Evolutionary conservation across 2,329 filamentous ascomycete species (phyloP), one percentile per base, ranked within the genome.

Genomic region (Ophiosphaerella korrae): DNA sequence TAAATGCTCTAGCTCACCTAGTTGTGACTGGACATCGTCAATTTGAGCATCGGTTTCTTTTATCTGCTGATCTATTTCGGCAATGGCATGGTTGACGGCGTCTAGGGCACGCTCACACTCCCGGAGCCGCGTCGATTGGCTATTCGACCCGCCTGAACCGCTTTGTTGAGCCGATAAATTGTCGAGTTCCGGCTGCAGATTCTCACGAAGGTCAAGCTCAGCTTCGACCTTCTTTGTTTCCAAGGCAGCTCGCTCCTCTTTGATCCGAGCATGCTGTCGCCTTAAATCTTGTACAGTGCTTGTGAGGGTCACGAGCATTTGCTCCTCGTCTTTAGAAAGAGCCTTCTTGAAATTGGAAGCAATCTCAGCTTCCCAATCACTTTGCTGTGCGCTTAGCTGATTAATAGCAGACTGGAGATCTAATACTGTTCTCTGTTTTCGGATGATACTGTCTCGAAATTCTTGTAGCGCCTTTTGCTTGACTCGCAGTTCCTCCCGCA

Each of bases 301-400:
- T 50, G 85, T 88, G 8, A 96, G 82, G 31, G 80, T 80, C 54
- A 94, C 88, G 3, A 99, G 80, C 65, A 89, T 87, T 35, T 81
- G 79, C 73, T 97, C 93, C 74, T 99, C 95, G n/a, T 87, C 84
- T 7, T 83, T 77, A 8, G 88, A 89, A 42, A 99, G 80, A 11
- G 88, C 88, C 75, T 96, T 97, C 77, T 96, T 95, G 78, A 97
- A 99, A 21, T 95, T 88, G 1, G 90, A 89, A 13, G 82, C 81
- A 48, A 97, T 75, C 71, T 99, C 95, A 2, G 86, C 81, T 72
- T 96, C 87, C 69, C 92, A 89, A 6, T 88, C 87, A 41, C 80
- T 82, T 49, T 95, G 81, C 59, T 90, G 89, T 52, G 91, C 88
- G 42, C 87, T 83, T 45, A 96, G 82, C 35, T 73, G 62, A 29